A percentile compares a stretch with the other conserved stretches of the same genome.
Evolutionary conservation across 306 rosid genomes (phyloP).

Genomic region (Potentilla sterilis): DNA sequence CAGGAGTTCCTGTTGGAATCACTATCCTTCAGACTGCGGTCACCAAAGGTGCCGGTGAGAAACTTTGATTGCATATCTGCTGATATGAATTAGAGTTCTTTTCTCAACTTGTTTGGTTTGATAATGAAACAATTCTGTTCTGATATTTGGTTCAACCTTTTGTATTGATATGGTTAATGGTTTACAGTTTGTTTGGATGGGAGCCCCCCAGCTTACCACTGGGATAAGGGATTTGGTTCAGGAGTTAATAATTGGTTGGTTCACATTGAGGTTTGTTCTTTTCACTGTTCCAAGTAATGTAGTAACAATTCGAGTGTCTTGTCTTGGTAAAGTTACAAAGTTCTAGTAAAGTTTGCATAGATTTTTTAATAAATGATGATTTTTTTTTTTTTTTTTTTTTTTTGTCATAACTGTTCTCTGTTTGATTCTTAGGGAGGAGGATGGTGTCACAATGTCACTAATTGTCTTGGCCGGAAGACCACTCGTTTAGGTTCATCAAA

Average conservation of each 20-base stretch:
- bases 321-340: background rate
- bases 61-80: background rate
- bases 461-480: conserved; percentile 72
- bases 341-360: background rate
- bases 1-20: conserved; percentile 58
- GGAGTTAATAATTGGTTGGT: conserved; percentile 83
- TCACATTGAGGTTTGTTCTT: conserved; percentile 70
- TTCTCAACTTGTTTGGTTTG: background rate
- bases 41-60: conserved; percentile 87
- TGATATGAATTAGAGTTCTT: background rate
- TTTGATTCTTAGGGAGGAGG: conserved; percentile 76
- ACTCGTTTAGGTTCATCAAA: conserved; percentile 82
- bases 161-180: conserved; percentile 18
- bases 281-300: conserved; percentile 8
- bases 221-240: conserved; percentile 65
- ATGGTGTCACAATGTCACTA: conserved; percentile 92
- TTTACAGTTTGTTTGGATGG: conserved; percentile 94
- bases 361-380: background rate
- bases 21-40: conserved; percentile 62
- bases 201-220: conserved; percentile 92
- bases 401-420: conserved; percentile 3
- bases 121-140: background rate
- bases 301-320: background rate
- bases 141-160: conserved; percentile 1
- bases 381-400: background rate